Evolutionary conservation across 164 flowering plant species (phyloP).

Genomic region (Umbellularia californica): DNA sequence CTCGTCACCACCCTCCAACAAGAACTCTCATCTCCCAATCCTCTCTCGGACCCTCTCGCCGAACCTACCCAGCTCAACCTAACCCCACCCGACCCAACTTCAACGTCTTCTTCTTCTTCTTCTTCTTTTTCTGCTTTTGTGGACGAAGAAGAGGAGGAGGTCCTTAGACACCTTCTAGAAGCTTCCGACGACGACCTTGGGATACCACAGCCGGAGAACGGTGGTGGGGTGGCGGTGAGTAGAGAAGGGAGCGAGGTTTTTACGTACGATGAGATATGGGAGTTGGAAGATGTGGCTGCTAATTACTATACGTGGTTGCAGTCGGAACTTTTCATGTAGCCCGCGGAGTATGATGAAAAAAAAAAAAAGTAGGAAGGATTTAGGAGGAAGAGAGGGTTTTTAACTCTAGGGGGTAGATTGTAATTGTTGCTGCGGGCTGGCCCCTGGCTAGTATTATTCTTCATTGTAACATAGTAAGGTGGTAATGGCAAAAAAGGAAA

Average conservation of each 20-base stretch:
- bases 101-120: neutral
- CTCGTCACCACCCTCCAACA: slow-evolving; percentile 10
- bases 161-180: slow-evolving; percentile 12
- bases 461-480: no score
- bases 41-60: neutral
- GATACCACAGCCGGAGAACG: slow-evolving; percentile 4
- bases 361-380: no score
- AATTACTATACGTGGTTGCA: slow-evolving; percentile 11
- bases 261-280: slow-evolving; percentile 11
- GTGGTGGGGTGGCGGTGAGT: neutral
- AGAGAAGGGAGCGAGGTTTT: slow-evolving; percentile 4
- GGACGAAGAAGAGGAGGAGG: neutral
- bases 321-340: slow-evolving; percentile 1
- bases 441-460: no score
- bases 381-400: no score
- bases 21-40: slow-evolving; percentile 10
- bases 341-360: neutral
- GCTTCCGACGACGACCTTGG: slow-evolving; percentile 23
- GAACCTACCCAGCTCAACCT: neutral
- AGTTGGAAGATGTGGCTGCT: slow-evolving; percentile 12
- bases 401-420: no score
- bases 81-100: neutral
- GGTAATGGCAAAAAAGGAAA: no score
- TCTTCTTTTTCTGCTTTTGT: neutral
- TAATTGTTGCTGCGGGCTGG: no score